Evolutionary conservation across 2,329 filamentous ascomycete genomes (phyloP), one percentile per base, ranked within the genome.

Genomic region (Salinomyces thailandicus): DNA sequence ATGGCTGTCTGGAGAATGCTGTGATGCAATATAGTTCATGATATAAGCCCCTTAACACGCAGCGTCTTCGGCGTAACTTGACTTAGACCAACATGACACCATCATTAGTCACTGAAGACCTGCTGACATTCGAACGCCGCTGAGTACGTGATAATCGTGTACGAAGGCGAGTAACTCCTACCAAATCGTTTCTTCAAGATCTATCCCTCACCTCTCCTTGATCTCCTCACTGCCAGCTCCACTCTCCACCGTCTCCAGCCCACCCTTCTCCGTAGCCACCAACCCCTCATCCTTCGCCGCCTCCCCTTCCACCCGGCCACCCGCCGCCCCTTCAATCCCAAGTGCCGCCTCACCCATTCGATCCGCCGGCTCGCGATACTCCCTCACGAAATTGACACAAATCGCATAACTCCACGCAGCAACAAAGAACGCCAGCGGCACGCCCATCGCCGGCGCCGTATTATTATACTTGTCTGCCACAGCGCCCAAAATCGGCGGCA

Each of bases 401-500:
- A 68, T 33, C 0, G 64, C 47, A 49, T 71, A 72, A 4, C 51
- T 54, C 58, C 60, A 68, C 0, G 68, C 64, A 0, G 60, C 60
- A 44, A 70, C 33, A 52, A 71, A 61, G 47, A 70, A 70, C 3
- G 56, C 55, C 29, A 81, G 51, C 0, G 80, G 80, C 1, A 85
- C 77, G 7, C 76, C 63, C 74, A 85, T 81, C 4, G 42, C 73
- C 26, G 72, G 61, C 0, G 69, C 73, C 2, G 76, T 80, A 28
- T 69, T 61, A 41, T 75, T 71, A n/a, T 71, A 66, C 37, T 61
- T 53, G 52, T 87, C 81, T 4, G 79, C 75, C 1, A 77, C 79
- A 6, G 69, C 72, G 20, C 81, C 82, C 2, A 80, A 72, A 19
- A 87, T 65, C 0, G 83, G 78, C 1, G 83, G 83, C 5, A 87